phyloP scores from a whole-genome alignment of 148 eudicot genomes.

The Beta vulgaris region DNA sequence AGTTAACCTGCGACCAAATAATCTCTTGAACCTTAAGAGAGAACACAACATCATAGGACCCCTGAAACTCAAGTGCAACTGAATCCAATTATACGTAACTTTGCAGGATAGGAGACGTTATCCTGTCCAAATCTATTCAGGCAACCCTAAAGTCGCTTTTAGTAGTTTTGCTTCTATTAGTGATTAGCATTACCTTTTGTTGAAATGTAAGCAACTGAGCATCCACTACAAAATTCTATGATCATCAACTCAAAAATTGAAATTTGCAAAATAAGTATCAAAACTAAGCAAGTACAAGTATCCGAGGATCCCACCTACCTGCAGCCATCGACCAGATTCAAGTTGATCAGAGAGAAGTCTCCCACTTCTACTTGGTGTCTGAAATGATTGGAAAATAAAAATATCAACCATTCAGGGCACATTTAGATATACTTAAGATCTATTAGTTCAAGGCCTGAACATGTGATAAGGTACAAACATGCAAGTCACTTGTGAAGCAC shows the following conservation, averaged over 20 bases:
- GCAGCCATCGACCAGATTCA: constrained; percentile 90
- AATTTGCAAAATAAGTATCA: not conserved
- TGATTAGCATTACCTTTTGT: not conserved
- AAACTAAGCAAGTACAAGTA: not conserved
- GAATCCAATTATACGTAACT: not conserved
- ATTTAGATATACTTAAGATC: not conserved
- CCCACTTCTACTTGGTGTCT: constrained; percentile 76
- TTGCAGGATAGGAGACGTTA: not conserved
- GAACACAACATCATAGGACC: not conserved
- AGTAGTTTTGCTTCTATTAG: not conserved
- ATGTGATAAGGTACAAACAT: not conserved
- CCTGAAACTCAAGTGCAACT: not conserved
- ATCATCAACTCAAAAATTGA: not conserved
- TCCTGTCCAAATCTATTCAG: not conserved
- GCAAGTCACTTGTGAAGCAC: constrained; percentile 2
- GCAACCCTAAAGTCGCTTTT: not conserved
- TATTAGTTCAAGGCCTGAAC: not conserved
- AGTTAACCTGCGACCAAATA: not conserved
- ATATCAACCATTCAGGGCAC: constrained; percentile 1
- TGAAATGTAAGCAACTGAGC: not conserved
- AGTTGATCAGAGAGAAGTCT: constrained; percentile 71
- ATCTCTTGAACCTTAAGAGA: not conserved
- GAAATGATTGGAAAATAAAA: constrained; percentile 27
- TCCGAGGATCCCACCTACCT: constrained; percentile 40
- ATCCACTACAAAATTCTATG: not conserved